Conservation (phyloP, 768 basidiomycete species). For the Panaeolus papilionaceus region DNA sequence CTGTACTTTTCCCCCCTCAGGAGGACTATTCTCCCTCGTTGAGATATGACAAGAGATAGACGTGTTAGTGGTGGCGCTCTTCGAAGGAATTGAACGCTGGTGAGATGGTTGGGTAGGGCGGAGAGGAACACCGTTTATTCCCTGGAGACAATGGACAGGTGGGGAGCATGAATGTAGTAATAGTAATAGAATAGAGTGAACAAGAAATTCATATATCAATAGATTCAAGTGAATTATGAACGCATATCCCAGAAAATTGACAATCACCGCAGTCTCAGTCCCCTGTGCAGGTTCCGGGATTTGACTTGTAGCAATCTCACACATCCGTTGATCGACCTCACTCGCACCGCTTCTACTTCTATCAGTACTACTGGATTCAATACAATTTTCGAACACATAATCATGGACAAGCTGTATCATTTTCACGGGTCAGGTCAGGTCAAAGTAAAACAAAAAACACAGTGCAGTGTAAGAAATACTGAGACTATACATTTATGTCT, state of each 20-base stretch:
- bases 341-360: background rate
- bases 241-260: slow-evolving; percentile 9
- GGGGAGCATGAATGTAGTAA: background rate
- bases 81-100: background rate
- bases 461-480: background rate
- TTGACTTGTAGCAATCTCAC: slow-evolving; percentile 4
- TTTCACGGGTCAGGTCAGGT: background rate
- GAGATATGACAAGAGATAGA: background rate
- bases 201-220: slow-evolving; percentile 6
- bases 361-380: background rate
- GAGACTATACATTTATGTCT: background rate
- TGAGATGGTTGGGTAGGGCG: background rate
- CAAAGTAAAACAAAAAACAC: background rate
- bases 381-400: slow-evolving; percentile 6
- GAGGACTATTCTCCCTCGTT: background rate
- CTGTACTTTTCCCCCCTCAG: background rate
- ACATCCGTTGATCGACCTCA: slow-evolving; percentile 9
- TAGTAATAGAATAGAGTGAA: background rate
- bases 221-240: background rate
- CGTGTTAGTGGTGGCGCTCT: background rate
- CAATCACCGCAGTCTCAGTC: slow-evolving; percentile 4
- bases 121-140: background rate
- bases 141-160: background rate
- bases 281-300: background rate
- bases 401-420: slow-evolving; percentile 2